These are phyloP conservation scores for Cercophora sp. DNA, from an alignment of 495 filamentous ascomycete genomes.

Conservation along the genomic window DNA sequence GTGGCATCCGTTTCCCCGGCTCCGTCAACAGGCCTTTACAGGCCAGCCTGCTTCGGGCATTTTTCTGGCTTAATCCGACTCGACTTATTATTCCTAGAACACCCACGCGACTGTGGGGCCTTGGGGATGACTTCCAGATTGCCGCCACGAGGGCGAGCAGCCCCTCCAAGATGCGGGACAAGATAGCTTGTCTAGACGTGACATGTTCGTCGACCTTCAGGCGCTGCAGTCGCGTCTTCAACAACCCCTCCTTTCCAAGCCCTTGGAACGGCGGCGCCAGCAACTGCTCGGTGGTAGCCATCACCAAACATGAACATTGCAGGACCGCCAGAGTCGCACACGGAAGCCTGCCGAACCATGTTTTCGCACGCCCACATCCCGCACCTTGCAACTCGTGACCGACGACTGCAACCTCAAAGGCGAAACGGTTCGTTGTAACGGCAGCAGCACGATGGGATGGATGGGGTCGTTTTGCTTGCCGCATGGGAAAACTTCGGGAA, in stretches of 20 bases:
- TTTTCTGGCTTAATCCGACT: background rate
- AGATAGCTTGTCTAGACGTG: too few relatives aligned
- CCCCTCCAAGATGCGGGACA: too few relatives aligned
- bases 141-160: too few relatives aligned
- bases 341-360: too few relatives aligned
- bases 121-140: background rate
- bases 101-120: background rate
- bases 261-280: background rate
- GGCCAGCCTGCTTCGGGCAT: background rate
- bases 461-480: background rate
- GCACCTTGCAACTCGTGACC: background rate
- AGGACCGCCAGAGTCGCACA: too few relatives aligned
- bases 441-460: too few relatives aligned
- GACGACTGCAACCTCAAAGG: background rate
- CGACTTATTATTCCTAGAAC: background rate
- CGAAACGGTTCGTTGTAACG: too few relatives aligned
- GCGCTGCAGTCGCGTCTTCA: too few relatives aligned
- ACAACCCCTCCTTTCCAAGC: background rate
- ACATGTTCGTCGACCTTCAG: too few relatives aligned
- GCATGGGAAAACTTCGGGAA: conserved; percentile 12
- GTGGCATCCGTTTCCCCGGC: background rate
- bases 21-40: background rate
- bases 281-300: too few relatives aligned
- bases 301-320: too few relatives aligned
- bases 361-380: too few relatives aligned